phyloP scores from a whole-genome alignment of 495 filamentous ascomycete species.

The Aspergillus conjunctus region DNA sequence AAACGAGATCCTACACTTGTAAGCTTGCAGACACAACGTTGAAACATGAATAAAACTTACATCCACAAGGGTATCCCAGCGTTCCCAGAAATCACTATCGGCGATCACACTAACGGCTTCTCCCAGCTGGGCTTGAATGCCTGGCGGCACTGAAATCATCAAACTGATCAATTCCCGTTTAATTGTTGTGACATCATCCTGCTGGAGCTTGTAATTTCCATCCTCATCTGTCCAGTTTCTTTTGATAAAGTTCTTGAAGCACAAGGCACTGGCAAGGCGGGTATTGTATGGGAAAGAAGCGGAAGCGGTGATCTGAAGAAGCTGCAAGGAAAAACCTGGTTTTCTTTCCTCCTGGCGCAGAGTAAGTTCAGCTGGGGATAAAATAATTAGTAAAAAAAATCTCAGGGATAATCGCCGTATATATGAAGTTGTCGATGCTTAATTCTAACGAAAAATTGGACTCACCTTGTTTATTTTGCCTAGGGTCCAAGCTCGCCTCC shows the following conservation, averaged over 20 bases:
- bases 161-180: conserved; percentile 92
- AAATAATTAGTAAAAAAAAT: conserved; percentile 1
- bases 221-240: conserved; percentile 93
- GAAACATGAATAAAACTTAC: conserved; percentile 39
- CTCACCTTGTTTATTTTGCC: conserved; percentile 84
- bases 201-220: conserved; percentile 81
- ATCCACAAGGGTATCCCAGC: conserved; percentile 91
- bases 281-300: conserved; percentile 68
- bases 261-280: conserved; percentile 86
- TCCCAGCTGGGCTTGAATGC: conserved; percentile 89
- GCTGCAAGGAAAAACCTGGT: conserved; percentile 80
- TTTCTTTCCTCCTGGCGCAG: conserved; percentile 75
- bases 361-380: conserved; percentile 68
- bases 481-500: conserved; percentile 81
- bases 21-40: conserved; percentile 9
- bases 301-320: conserved; percentile 85
- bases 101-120: conserved; percentile 96
- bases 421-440: background rate
- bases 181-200: conserved; percentile 80
- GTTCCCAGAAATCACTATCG: conserved; percentile 94
- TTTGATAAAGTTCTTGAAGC: conserved; percentile 97
- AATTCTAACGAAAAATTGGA: conserved; percentile 7
- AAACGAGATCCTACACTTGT: conserved; percentile 74
- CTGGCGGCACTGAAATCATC: conserved; percentile 88
- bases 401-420: conserved; percentile 14